Base-by-base conservation (phyloP, 805 yeast species). In the Danielia oregonensis region DNA sequence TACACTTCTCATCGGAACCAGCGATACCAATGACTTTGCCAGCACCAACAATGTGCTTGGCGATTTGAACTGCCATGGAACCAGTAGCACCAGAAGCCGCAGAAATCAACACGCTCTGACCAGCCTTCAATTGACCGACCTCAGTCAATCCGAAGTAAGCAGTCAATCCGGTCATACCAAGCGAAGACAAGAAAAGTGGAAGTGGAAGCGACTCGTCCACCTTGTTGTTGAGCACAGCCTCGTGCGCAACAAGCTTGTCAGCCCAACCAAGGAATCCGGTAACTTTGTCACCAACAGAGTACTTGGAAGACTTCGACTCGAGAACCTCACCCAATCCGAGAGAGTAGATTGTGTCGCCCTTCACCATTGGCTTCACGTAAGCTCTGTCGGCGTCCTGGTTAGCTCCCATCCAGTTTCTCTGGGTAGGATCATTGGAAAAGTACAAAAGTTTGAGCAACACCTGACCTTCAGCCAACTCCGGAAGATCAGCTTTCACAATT, bases 31-130 rank as follows among this genome's bases (percentile, higher is more conserved):
- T 66, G 17, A 80, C 79, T 44, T 65, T 72, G 27, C 66, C 57
- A 18, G 81, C 81, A 24, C 72, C 72, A 51, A 72, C 64, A 8
- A 74, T 55, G 25, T 70, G 59, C 40, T 75, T 61, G 26, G 84
- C 79, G 9, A 80, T 51, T 52, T 79, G 85, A 14, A 78, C 73
- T 30, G 65, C 73, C 30, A 69, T 57, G 17, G 76, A 68, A 10
- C 86, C 86, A n/a, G 81, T 80, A n/a, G 85, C 84, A 40, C 87
- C 87, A 6, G 81, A 72, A 10, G 86, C 86, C 37, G 84, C 86
- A 13, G 80, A 72, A 29, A 80, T 61, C 29, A 78, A 57, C 44
- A 75, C 63, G 6, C 68, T 61, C 48, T 78, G 77, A 16, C 65
- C 66, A 14, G 59, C 57, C 42, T 55, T 46, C 37, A 77, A 54